Evolutionary conservation across 225 moss, liverwort and hornwort genomes (phyloP).

Genomic region (Marchantia polymorpha): DNA sequence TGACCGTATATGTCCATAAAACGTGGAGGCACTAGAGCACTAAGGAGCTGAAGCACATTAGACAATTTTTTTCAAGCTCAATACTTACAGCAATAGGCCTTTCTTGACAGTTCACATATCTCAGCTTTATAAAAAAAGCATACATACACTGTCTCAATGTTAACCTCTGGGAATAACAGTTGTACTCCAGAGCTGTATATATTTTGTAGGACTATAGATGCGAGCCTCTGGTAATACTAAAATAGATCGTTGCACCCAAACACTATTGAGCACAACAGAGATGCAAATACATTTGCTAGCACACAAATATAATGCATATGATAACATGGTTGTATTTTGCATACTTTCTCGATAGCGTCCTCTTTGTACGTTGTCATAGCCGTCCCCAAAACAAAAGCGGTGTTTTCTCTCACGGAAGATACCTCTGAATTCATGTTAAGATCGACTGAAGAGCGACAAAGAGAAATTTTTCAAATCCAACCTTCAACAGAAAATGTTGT

Average conservation of each 20-base stretch:
- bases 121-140: neutral
- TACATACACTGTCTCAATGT: neutral
- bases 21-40: neutral
- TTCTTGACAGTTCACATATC: neutral
- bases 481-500: neutral
- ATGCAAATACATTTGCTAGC: neutral
- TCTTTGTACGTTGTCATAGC: slow-evolving; percentile 61
- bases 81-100: neutral
- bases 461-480: neutral
- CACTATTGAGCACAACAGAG: neutral
- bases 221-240: neutral
- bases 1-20: neutral
- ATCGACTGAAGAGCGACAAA: neutral
- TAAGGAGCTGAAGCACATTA: neutral
- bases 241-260: neutral
- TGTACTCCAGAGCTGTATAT: neutral
- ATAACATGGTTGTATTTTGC: slow-evolving; percentile 3
- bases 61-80: neutral
- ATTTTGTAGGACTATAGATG: neutral
- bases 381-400: slow-evolving; percentile 70
- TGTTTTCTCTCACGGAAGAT: slow-evolving; percentile 67
- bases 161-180: neutral
- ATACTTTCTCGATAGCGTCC: slow-evolving; percentile 60
- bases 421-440: slow-evolving; percentile 45
- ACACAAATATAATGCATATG: neutral